These are phyloP conservation scores for Takashimella koratensis DNA, from an alignment of 1,284 basidiomycete genomes.

Conservation along the genomic window DNA sequence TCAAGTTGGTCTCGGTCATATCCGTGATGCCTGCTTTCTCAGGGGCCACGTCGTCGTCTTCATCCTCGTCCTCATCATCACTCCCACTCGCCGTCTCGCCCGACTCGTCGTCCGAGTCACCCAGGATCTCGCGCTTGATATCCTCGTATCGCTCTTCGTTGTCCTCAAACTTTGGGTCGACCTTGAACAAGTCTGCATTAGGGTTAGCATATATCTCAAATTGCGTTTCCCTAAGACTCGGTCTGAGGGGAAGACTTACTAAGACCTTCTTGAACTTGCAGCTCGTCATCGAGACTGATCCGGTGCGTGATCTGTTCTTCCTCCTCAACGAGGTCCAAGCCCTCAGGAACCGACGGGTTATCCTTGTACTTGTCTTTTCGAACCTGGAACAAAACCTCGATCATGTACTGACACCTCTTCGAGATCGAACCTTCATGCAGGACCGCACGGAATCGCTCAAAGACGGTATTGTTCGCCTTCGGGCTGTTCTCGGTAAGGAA, in stretches of 20 bases:
- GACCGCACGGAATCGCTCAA: constrained; percentile 92
- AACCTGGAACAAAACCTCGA: constrained; percentile 97
- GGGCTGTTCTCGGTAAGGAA: constrained; percentile 92
- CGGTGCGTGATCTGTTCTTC: constrained; percentile 96
- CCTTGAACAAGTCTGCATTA: constrained; percentile 86
- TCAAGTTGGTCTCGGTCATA: constrained; percentile 88
- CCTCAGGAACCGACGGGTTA: constrained; percentile 89
- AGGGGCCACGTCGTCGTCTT: constrained; percentile 59
- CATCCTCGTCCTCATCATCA: constrained; percentile 63
- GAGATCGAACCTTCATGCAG: constrained; percentile 92
- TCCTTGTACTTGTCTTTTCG: constrained; percentile 99
- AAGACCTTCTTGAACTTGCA: constrained; percentile 88
- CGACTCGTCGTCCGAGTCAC: constrained; percentile 55
- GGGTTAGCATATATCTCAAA: no score
- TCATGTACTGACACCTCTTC: constrained; percentile 98
- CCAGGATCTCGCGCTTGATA: constrained; percentile 92
- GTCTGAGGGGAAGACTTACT: constrained; percentile 59
- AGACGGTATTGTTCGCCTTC: constrained; percentile 88
- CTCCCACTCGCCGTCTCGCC: constrained; percentile 63
- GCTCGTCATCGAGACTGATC: constrained; percentile 84
- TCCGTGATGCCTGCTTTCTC: constrained; percentile 89
- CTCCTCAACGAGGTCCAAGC: constrained; percentile 93
- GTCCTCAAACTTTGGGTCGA: constrained; percentile 79
- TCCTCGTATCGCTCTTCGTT: constrained; percentile 91
- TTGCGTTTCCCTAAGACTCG: no score